Base-by-base conservation (phyloP, 139 green algal genomes). In the Edaphochlamys debaryana region DNA sequence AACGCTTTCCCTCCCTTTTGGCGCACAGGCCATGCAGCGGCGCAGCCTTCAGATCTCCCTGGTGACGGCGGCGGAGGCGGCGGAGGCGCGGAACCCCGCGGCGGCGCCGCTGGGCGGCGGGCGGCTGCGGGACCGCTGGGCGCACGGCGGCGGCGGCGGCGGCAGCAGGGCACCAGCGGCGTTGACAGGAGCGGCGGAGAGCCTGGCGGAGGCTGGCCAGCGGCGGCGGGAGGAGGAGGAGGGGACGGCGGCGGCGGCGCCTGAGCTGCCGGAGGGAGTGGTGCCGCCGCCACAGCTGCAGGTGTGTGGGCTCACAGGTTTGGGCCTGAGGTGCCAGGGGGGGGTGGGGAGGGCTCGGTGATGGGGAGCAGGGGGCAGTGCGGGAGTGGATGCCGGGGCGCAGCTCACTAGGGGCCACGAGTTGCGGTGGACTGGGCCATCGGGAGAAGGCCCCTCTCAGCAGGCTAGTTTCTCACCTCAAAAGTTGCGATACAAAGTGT, bases 41-140 rank as follows among this genome's bases (percentile, higher is more conserved):
- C 76, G 63, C 45, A 82, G 76, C 63, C 73, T 45, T 32, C 76
- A 82, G 64, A 66, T 82, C n/a, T 74, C 63, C 4, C 64, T 82
- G 42, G 76, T 82, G 20, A 82, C 76, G 5, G 76, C 76, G 20
- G 76, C 76, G 42, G 67, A 85, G 67, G 79, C 66, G 48, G 67
- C 32, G 50, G 50, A 77, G 79, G 79, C 50, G 9, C 66, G 79
- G 1, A 29, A 78, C 27, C n/a, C 66, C 4, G 30, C 56, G 23
- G 56, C n/a, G 13, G 66, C 34, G 52, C 40, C 32, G 38, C 48
- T 85, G 48, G 67, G 67, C 8, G 79, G 67, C 37, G 29, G 29
- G 2, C 40, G 38, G 34, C 36, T 78, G 67, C 40, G 32, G 79
- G 34, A 30, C 4, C 30, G 66, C 2, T 77, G 67, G 79, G n/a